Evolutionary conservation across 1,139 yeast species (phyloP), one percentile per base, ranked within the genome.

Genomic region (Arxiozyma slooffiae): DNA sequence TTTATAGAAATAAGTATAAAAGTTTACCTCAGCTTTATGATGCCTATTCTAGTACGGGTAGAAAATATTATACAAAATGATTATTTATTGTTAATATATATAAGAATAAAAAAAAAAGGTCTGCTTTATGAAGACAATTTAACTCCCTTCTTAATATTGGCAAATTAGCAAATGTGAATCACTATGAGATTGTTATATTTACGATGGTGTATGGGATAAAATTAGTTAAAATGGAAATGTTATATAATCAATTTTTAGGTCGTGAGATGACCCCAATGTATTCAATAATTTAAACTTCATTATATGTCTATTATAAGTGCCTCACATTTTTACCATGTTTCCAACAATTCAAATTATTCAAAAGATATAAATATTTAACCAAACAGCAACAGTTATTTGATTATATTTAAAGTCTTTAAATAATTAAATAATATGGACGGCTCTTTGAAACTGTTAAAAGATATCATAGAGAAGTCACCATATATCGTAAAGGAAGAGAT

Each of bases 111-210:
- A 42, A 76, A 42, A 78, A 81, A 56, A 85, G 89, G 85, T 67
- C 68, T 30, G 69, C 75, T 6, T 70, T 87, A 53, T 84, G 82
- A 61, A 60, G 68, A n/a, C 76, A 79, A 48, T 82, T 86, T 60
- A 86, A 84, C 55, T 73, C 72, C 2, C 70, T 84, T 64, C 77
- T 80, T 55, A 82, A 82, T 1, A 68, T 74, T 24, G 82, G 81
- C 1, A 71, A 77, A 42, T 66, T 78, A 23, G 85, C 89, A 0
- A 75, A 75, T 47, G 67, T 77, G 16, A 62, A 70, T 6, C 89
- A 85, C 61, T 85, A 85, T 61, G 74, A 79, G 4, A 74, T 80
- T 38, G 80, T 84, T 5, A 79, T 88, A 78, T 69, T 72, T 50
- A 81, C 88, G 0, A 69, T 86, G 53, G 80, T 87, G 0, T 61